These are phyloP conservation scores for Ilyonectria sp. DNA, from an alignment of 2,329 filamentous ascomycete genomes.

Conservation along the genomic window DNA sequence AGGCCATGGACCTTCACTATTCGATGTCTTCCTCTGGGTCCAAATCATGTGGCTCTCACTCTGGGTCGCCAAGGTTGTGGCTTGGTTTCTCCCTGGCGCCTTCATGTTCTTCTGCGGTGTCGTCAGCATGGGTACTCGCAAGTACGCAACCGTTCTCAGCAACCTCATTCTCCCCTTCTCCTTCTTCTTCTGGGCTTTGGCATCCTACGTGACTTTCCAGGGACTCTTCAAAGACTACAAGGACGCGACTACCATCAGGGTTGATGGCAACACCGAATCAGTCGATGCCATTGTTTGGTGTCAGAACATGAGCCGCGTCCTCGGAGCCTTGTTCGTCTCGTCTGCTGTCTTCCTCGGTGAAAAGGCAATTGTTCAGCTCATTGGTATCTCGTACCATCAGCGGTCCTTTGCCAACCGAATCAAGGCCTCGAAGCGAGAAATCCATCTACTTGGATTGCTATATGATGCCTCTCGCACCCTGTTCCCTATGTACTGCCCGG, in stretches of 20 bases:
- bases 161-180: conserved; percentile 77
- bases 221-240: conserved; percentile 61
- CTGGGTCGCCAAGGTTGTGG: conserved; percentile 77
- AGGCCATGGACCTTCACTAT: conserved; percentile 64
- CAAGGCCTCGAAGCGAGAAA: conserved; percentile 89
- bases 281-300: conserved; percentile 64
- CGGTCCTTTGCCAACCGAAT: conserved; percentile 88
- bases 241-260: conserved; percentile 29
- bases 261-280: neutral
- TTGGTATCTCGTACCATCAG: conserved; percentile 88
- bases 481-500: conserved; percentile 92
- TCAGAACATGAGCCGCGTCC: conserved; percentile 72
- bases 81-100: conserved; percentile 70
- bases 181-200: conserved; percentile 78
- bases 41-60: conserved; percentile 77
- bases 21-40: conserved; percentile 78
- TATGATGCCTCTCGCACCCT: conserved; percentile 91
- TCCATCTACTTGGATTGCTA: conserved; percentile 85
- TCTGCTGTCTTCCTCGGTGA: conserved; percentile 82
- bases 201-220: conserved; percentile 74
- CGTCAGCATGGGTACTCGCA: conserved; percentile 78
- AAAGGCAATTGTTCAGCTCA: conserved; percentile 84
- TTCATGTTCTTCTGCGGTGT: conserved; percentile 81
- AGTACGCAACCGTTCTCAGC: conserved; percentile 77
- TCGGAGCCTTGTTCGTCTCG: conserved; percentile 78